Evolutionary conservation across 352 stramenopile genomes (phyloP).

Genomic region (Phytophthora foliorum): DNA sequence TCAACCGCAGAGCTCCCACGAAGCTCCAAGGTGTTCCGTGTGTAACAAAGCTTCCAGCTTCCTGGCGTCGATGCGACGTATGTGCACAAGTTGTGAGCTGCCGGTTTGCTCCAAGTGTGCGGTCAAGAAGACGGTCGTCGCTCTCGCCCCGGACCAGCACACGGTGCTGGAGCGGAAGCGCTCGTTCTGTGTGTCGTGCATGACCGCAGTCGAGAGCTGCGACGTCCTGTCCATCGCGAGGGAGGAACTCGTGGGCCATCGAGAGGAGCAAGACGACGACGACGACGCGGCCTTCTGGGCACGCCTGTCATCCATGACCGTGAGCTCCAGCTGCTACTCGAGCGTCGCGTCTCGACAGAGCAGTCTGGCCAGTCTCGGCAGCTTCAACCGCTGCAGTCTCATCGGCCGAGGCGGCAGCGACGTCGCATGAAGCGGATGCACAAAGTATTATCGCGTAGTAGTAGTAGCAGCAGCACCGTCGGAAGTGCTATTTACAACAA

Average conservation of each 20-base stretch:
- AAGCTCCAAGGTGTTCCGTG: conserved; percentile 28
- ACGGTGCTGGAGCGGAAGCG: conserved; percentile 44
- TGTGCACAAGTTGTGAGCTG: conserved; percentile 43
- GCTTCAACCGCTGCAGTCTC: conserved; percentile 32
- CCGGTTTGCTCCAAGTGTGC: conserved; percentile 49
- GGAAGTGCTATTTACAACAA: conserved; percentile 21
- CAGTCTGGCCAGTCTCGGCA: conserved; percentile 30
- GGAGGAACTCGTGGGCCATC: conserved; percentile 38
- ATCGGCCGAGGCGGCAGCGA: conserved; percentile 24
- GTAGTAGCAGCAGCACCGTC: conserved; percentile 15
- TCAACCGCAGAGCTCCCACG: conserved; percentile 1
- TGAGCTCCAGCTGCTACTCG: conserved; percentile 39
- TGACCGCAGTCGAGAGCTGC: conserved; percentile 34
- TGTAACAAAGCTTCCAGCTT: conserved; percentile 39
- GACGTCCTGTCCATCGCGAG: conserved; percentile 42
- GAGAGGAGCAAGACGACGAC: conserved; percentile 33
- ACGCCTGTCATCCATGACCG: conserved; percentile 38
- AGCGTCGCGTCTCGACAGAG: conserved; percentile 39
- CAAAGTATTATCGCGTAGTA: neutral
- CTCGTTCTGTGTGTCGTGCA: conserved; percentile 44
- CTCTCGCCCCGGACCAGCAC: conserved; percentile 45
- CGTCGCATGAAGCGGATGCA: conserved; percentile 10
- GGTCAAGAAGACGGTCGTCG: conserved; percentile 46
- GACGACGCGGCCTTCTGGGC: conserved; percentile 30
- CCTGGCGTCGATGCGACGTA: conserved; percentile 32